These are phyloP conservation scores for Aspergillus sclerotioniger DNA, from an alignment of 495 filamentous ascomycete genomes.

Conservation along the genomic window DNA sequence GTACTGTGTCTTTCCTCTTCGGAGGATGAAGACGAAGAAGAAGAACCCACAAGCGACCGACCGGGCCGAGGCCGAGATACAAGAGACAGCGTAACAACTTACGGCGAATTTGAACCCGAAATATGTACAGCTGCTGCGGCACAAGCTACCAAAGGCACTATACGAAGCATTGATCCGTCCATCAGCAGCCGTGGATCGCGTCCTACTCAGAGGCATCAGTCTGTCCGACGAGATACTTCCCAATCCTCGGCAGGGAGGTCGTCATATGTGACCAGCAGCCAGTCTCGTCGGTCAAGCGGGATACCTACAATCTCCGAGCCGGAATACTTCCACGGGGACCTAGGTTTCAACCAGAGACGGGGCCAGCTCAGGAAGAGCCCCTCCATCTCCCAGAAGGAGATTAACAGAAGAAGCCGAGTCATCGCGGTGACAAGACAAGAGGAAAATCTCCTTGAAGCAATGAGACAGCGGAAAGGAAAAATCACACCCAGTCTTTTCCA, in stretches of 20 bases:
- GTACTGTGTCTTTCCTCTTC: conserved; percentile 58
- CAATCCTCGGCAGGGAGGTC: conserved; percentile 29
- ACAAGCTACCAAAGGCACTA: conserved; percentile 29
- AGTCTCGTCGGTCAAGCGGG: conserved; percentile 35
- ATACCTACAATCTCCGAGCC: conserved; percentile 36
- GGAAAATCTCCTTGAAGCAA: conserved; percentile 75
- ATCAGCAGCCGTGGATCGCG: conserved; percentile 32
- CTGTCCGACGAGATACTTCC: conserved; percentile 22
- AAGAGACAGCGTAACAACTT: conserved; percentile 40
- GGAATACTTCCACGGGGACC: conserved; percentile 25
- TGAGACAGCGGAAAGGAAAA: conserved; percentile 73
- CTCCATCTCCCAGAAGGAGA: conserved; percentile 25
- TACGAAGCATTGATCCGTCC: conserved; percentile 33
- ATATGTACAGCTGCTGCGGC: conserved; percentile 43
- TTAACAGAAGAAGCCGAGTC: conserved; percentile 57
- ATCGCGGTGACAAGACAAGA: conserved; percentile 89
- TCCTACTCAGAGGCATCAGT: conserved; percentile 17
- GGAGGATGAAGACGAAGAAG: conserved; percentile 46
- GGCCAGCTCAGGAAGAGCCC: not conserved
- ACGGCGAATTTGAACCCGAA: conserved; percentile 40
- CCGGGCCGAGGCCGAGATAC: conserved; percentile 13
- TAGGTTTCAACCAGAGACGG: conserved; percentile 15
- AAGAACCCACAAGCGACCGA: conserved; percentile 16
- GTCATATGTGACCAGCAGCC: conserved; percentile 21
- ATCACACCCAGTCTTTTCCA: conserved; percentile 71